Evolutionary conservation across 345 rosid genomes (phyloP).

Genomic region (Rhodamnia argentea): DNA sequence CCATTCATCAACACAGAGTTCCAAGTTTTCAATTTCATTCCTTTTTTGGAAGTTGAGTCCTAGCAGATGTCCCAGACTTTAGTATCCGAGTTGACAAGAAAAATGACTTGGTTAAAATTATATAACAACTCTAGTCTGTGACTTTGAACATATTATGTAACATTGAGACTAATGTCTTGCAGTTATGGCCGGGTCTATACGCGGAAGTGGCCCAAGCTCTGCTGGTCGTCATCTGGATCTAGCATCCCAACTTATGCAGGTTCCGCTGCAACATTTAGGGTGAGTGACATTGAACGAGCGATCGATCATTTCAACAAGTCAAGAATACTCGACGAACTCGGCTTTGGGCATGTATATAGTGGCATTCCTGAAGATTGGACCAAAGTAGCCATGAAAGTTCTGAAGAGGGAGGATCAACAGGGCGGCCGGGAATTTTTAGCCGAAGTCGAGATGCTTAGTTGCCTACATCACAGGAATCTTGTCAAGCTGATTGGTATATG

Average conservation of each 20-base stretch:
- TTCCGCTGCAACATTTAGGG: conserved; percentile 79
- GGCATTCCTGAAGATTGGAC: conserved; percentile 83
- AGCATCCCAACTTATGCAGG: conserved; percentile 68
- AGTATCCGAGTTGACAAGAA: no score
- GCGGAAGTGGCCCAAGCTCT: conserved; percentile 43
- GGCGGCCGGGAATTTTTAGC: conserved; percentile 85
- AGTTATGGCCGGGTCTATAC: conserved; percentile 54
- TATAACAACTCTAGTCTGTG: no score
- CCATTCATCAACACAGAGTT: no score
- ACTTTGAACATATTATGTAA: no score
- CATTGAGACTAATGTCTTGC: conserved; percentile 1
- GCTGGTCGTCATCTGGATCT: conserved; percentile 61
- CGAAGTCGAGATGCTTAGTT: conserved; percentile 95
- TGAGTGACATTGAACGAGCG: conserved; percentile 67
- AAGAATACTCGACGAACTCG: conserved; percentile 71
- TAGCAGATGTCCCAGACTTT: no score
- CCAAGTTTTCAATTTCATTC: no score
- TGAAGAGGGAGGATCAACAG: conserved; percentile 88
- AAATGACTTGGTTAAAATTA: no score
- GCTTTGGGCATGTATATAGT: conserved; percentile 74
- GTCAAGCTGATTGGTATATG: conserved; percentile 92
- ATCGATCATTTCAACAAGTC: conserved; percentile 56
- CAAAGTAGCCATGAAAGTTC: conserved; percentile 73
- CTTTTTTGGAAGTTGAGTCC: no score
- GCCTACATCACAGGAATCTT: conserved; percentile 87